Evolutionary conservation across 345 rosid genomes (phyloP).

Genomic region (Ceriops zippeliana): DNA sequence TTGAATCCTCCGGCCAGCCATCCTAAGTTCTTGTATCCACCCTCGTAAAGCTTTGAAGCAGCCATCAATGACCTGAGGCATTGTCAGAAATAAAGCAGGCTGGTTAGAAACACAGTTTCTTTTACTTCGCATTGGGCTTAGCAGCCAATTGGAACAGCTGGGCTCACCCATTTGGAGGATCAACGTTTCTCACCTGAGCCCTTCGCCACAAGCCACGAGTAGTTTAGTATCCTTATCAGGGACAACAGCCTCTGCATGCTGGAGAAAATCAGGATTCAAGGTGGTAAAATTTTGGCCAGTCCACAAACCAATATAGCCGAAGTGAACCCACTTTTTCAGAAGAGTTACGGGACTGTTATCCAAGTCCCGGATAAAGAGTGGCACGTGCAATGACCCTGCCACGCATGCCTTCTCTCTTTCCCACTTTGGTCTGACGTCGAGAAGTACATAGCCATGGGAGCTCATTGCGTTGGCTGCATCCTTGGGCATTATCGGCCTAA

Average conservation of each 20-base stretch:
- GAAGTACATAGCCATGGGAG: slow-evolving; percentile 49
- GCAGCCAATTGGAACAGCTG: too few relatives aligned
- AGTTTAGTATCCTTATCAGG: slow-evolving; percentile 64
- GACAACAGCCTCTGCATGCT: slow-evolving; percentile 44
- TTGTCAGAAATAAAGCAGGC: neutral
- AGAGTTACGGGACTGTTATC: slow-evolving; percentile 68
- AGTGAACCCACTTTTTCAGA: slow-evolving; percentile 88
- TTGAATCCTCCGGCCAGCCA: slow-evolving; percentile 88
- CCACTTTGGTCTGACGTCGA: slow-evolving; percentile 84
- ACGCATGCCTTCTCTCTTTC: slow-evolving; percentile 78
- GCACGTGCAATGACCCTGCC: slow-evolving; percentile 69
- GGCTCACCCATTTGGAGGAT: neutral
- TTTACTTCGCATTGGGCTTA: too few relatives aligned
- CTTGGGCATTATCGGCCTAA: slow-evolving; percentile 51
- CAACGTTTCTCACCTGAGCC: slow-evolving; percentile 52
- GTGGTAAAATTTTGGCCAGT: slow-evolving; percentile 84
- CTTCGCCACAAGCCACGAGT: slow-evolving; percentile 92
- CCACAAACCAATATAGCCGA: slow-evolving; percentile 90
- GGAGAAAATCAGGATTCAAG: slow-evolving; percentile 53
- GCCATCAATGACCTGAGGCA: slow-evolving; percentile 64
- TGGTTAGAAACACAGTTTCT: too few relatives aligned
- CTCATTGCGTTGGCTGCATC: slow-evolving; percentile 52
- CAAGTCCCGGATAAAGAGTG: slow-evolving; percentile 64
- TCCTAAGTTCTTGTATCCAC: slow-evolving; percentile 70
- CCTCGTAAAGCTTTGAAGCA: slow-evolving; percentile 45